Evolutionary conservation across 1,139 yeast genomes (phyloP).

Genomic region (Kodamaea fungicola): DNA sequence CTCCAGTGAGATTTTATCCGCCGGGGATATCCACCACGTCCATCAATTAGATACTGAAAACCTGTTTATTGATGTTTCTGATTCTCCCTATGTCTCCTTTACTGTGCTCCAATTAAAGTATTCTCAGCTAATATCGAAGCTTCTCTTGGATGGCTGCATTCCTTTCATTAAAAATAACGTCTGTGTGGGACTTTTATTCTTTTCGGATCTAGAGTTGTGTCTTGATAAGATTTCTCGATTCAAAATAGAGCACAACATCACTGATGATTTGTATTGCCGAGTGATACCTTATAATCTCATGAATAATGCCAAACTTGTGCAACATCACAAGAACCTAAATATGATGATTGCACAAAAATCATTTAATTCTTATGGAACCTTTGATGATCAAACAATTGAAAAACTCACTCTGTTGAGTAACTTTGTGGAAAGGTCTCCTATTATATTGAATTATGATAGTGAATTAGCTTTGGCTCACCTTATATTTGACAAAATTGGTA

Average conservation of each 20-base stretch:
- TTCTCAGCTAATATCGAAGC: constrained; percentile 32
- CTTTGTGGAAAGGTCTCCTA: constrained; percentile 48
- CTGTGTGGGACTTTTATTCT: constrained; percentile 50
- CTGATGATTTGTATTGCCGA: constrained; percentile 34
- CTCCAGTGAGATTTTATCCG: constrained; percentile 38
- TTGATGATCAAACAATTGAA: constrained; percentile 7
- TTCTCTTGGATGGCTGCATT: constrained; percentile 53
- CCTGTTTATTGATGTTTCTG: constrained; percentile 36
- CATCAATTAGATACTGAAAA: constrained; percentile 8
- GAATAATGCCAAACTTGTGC: constrained; percentile 4
- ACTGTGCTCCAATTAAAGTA: constrained; percentile 33
- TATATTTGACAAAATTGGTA: constrained; percentile 55
- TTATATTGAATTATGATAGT: constrained; percentile 47
- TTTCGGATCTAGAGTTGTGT: constrained; percentile 52
- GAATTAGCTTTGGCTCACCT: constrained; percentile 53
- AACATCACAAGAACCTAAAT: constrained; percentile 5
- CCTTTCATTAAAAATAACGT: constrained; percentile 38
- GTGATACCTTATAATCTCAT: constrained; percentile 10
- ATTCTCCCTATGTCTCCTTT: constrained; percentile 34
- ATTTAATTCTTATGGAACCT: constrained; percentile 28
- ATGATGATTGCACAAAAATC: constrained; percentile 12
- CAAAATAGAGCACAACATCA: constrained; percentile 23
- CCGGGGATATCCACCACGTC: constrained; percentile 3
- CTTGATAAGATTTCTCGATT: constrained; percentile 43
- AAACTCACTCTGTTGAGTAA: constrained; percentile 39